Evolutionary conservation across 495 filamentous ascomycete species (phyloP).

Genomic region (Aspergillus mulundensis): DNA sequence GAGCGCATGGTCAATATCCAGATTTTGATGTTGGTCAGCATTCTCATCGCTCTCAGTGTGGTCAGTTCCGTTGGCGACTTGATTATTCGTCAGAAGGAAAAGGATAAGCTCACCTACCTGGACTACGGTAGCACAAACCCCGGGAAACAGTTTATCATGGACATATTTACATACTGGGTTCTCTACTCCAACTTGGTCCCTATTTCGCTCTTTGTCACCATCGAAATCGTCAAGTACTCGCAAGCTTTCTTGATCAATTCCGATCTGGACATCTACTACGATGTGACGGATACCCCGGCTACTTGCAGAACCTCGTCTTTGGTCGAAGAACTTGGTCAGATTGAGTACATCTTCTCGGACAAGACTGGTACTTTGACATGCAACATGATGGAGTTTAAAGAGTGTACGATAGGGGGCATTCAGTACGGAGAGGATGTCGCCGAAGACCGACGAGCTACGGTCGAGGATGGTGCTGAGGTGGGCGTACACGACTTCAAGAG

Average conservation of each 20-base stretch:
- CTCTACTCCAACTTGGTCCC: conserved; percentile 96
- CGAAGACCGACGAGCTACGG: conserved; percentile 80
- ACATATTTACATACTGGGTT: conserved; percentile 98
- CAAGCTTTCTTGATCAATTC: conserved; percentile 96
- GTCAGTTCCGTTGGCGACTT: conserved; percentile 90
- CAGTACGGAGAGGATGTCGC: conserved; percentile 92
- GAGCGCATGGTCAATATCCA: conserved; percentile 90
- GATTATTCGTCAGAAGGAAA: conserved; percentile 61
- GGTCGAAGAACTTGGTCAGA: conserved; percentile 96
- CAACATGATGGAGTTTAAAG: conserved; percentile 98
- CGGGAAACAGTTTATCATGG: conserved; percentile 82
- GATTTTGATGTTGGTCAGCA: conserved; percentile 81
- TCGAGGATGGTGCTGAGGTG: conserved; percentile 68
- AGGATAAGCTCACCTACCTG: conserved; percentile 64
- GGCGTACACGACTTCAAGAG: conserved; percentile 87
- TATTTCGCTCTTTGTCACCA: conserved; percentile 95
- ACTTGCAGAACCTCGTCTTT: conserved; percentile 94
- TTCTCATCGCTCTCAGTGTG: conserved; percentile 79
- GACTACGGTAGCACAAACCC: conserved; percentile 55
- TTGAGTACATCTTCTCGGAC: conserved; percentile 98
- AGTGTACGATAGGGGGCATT: conserved; percentile 87
- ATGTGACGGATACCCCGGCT: conserved; percentile 89
- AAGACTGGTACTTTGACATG: conserved; percentile 99
- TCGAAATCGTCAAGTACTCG: conserved; percentile 97
- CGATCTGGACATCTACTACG: conserved; percentile 97